Evolutionary conservation across 1,139 yeast genomes (phyloP), one percentile per base, ranked within the genome.

Genomic region (Candida mesenterica): DNA sequence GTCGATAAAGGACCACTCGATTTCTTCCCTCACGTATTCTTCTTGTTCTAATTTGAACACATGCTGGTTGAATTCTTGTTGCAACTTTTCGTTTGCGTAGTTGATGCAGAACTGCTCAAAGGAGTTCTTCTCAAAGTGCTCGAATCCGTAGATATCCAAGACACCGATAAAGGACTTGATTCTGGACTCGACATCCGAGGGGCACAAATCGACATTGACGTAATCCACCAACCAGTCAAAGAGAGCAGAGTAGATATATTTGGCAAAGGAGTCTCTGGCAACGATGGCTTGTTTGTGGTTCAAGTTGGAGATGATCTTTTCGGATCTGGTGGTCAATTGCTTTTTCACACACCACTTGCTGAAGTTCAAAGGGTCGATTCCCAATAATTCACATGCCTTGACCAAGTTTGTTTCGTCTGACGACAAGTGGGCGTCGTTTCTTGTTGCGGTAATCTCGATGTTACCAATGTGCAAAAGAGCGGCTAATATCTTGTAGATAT

Each of bases 51-150:
- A 75, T 59, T 90, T 92, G 74, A 92, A 92, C 32, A 92, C 97
- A 57, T 92, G 97, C 61, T 90, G 97, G 55, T 90, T 92, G 62
- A 92, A 92, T 59, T 90, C 97, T 63, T 92, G 98, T 62, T 92
- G 98, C 50, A 92, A 73, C 63, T 92, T 92, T 66, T 92, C 98
- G 61, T 92, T 92, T 34, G 98, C 97, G 60, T 92, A 92, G 59
- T 92, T 92, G 64, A 92, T 92, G 66, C 98, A 92, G 62, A 92
- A 90, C 59, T 92, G 98, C 64, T 92, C 98, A 53, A 92, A 92
- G 5, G 97, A 89, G 61, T 92, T 92, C 53, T 76, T 81, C 52
- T 88, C 90, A 59, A 92, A 92, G 65, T 90, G 97, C 61, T 92
- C 98, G 59, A 92, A 92, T 28, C 98, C 98, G 58, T 90, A 90